A percentile compares a stretch with the other conserved stretches of the same genome.
phyloP scores from a whole-genome alignment of 2,329 filamentous ascomycete genomes.

The Xylaria sp. region DNA sequence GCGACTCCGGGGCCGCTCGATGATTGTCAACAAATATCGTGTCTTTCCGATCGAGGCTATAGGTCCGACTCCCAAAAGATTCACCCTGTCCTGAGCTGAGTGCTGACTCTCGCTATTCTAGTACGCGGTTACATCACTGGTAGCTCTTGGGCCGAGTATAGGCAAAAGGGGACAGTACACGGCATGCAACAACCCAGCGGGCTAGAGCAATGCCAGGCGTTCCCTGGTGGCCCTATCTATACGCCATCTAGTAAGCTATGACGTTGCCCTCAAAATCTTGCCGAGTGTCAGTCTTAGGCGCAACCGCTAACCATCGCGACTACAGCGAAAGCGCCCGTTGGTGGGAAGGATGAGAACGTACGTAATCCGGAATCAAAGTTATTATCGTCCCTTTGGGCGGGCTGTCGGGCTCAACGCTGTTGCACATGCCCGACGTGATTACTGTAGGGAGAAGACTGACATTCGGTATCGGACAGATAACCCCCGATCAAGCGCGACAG shows the following conservation, averaged over 20 bases:
- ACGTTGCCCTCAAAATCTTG: background rate
- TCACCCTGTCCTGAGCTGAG: background rate
- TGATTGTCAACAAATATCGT: slow-evolving; percentile 79
- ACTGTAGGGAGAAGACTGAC: background rate
- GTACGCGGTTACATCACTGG: slow-evolving; percentile 91
- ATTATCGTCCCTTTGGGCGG: background rate
- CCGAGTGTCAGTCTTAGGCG: too few relatives aligned
- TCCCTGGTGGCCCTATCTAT: slow-evolving; percentile 73
- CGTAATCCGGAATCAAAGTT: background rate
- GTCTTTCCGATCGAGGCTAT: slow-evolving; percentile 85
- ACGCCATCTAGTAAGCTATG: slow-evolving; percentile 66
- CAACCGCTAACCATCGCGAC: slow-evolving; percentile 43
- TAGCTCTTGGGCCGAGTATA: slow-evolving; percentile 83
- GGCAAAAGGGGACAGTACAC: slow-evolving; percentile 79
- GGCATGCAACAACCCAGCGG: slow-evolving; percentile 76
- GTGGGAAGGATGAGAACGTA: slow-evolving; percentile 81
- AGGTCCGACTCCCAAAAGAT: slow-evolving; percentile 49
- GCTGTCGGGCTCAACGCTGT: background rate
- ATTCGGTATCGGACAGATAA: slow-evolving; percentile 61
- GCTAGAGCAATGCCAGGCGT: slow-evolving; percentile 75
- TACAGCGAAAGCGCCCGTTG: slow-evolving; percentile 81
- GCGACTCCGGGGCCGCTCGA: slow-evolving; percentile 72
- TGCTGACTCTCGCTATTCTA: slow-evolving; percentile 16
- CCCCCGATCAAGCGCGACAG: slow-evolving; percentile 70
- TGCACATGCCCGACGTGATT: background rate